Conservation (phyloP, 768 basidiomycete species). For the Amanita muscaria region DNA sequence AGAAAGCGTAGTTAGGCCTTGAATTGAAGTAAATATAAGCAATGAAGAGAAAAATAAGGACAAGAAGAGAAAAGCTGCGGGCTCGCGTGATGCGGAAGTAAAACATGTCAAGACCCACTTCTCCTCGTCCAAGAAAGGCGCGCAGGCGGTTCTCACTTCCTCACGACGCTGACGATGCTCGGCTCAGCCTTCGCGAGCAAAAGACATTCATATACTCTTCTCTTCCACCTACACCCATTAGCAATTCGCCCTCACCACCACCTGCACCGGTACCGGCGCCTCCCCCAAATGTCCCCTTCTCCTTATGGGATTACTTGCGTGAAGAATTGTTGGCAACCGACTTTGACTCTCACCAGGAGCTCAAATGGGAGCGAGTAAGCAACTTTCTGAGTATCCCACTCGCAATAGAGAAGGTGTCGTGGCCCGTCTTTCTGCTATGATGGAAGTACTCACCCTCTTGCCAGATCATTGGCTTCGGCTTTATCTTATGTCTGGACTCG, state of each 20-base stretch:
- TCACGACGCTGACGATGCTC: slow-evolving; percentile 20
- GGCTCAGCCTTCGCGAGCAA: slow-evolving; percentile 25
- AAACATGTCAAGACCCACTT: not conserved
- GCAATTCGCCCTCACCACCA: slow-evolving; percentile 33
- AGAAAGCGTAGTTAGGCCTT: slow-evolving; percentile 31
- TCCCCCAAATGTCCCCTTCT: slow-evolving; percentile 47
- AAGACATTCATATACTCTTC: slow-evolving; percentile 45
- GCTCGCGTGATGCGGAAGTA: not conserved
- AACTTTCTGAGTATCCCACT: slow-evolving; percentile 91
- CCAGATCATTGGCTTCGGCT: slow-evolving; percentile 83
- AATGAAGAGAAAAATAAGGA: slow-evolving; percentile 14
- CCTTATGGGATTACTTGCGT: slow-evolving; percentile 85
- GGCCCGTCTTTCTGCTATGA: not conserved
- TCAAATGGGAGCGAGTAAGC: slow-evolving; percentile 93
- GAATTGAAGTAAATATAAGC: slow-evolving; percentile 26
- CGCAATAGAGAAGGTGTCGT: slow-evolving; percentile 85
- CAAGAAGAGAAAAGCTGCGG: slow-evolving; percentile 8
- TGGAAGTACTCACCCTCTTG: slow-evolving; percentile 6
- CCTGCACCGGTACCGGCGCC: slow-evolving; percentile 25
- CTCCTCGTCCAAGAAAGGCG: slow-evolving; percentile 19
- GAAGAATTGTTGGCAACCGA: slow-evolving; percentile 89
- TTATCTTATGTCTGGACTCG: slow-evolving; percentile 89
- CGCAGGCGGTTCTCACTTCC: slow-evolving; percentile 26
- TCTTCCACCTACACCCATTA: slow-evolving; percentile 64
- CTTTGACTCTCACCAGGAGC: slow-evolving; percentile 87